phyloP scores from a whole-genome alignment of 352 stramenopile species.

The Phytophthora ramorum region DNA sequence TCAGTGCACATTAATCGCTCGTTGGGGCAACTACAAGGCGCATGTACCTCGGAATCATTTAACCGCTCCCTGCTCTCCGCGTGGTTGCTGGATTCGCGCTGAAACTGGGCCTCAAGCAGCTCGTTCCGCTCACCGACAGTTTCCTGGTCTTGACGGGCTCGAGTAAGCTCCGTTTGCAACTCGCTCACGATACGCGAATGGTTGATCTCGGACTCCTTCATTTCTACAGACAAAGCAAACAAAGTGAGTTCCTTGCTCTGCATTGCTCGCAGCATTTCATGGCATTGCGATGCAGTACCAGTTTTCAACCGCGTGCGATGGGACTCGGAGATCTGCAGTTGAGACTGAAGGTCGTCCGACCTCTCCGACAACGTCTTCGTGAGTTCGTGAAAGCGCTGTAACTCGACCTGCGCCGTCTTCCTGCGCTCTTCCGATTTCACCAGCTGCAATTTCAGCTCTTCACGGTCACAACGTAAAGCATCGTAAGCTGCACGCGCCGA shows the following conservation, averaged over 20 bases:
- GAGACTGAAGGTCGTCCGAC: constrained; percentile 53
- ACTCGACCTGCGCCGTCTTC: constrained; percentile 50
- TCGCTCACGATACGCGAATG: constrained; percentile 43
- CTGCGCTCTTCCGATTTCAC: constrained; percentile 54
- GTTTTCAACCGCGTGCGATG: constrained; percentile 40
- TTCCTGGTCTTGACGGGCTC: constrained; percentile 39
- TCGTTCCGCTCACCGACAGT: constrained; percentile 40
- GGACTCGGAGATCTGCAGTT: constrained; percentile 57
- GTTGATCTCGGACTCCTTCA: constrained; percentile 39
- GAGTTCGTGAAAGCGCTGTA: constrained; percentile 62
- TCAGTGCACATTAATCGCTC: background rate
- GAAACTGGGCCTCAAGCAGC: constrained; percentile 43
- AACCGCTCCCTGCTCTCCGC: constrained; percentile 53
- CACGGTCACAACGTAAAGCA: constrained; percentile 57
- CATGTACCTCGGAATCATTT: constrained; percentile 59
- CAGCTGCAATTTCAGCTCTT: constrained; percentile 68
- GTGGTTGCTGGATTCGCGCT: constrained; percentile 55
- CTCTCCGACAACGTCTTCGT: constrained; percentile 60
- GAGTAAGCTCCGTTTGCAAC: constrained; percentile 41
- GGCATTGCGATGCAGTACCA: constrained; percentile 28
- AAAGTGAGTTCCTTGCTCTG: constrained; percentile 1
- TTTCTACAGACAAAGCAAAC: constrained; percentile 34
- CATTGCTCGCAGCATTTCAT: background rate
- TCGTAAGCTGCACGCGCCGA: constrained; percentile 72
- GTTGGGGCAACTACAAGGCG: background rate